Conservation (phyloP, 441 rosid species). For the Isatis lusitanica region DNA sequence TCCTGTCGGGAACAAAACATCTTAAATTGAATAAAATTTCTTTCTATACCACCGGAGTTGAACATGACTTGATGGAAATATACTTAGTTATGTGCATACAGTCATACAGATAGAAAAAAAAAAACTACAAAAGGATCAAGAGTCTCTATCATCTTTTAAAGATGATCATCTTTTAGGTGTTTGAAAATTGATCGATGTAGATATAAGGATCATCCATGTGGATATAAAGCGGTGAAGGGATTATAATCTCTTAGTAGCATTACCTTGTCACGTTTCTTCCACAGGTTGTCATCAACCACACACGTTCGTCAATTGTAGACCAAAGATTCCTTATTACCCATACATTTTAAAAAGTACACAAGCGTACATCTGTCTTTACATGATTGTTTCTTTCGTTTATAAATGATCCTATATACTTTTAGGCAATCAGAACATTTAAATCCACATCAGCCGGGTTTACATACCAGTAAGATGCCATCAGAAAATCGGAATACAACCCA, state of each 20-base stretch:
- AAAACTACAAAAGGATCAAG: not conserved
- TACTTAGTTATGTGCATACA: not conserved
- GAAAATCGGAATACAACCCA: not conserved
- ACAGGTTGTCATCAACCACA: constrained; percentile 33
- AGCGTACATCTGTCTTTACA: constrained; percentile 1
- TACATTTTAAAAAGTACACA: constrained; percentile 25
- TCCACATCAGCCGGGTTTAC: not conserved
- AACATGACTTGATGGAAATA: not conserved
- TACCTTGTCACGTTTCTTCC: constrained; percentile 34
- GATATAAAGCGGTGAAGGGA: constrained; percentile 22
- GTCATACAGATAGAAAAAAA: not conserved
- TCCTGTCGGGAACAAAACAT: not conserved
- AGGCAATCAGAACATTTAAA: not conserved
- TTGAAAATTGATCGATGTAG: constrained; percentile 21
- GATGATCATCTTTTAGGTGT: not conserved
- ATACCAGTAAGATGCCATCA: not conserved
- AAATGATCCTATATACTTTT: not conserved
- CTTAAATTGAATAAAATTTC: not conserved
- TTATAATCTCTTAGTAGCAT: constrained; percentile 26
- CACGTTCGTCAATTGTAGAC: constrained; percentile 29
- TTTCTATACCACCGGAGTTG: not conserved
- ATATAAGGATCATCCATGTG: constrained; percentile 29
- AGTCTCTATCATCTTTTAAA: constrained; percentile 23
- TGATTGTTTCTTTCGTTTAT: not conserved
- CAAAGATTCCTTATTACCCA: constrained; percentile 28